These are phyloP conservation scores for Fistulifera pelliculosa DNA, from an alignment of 108 stramenopile species.

Conservation along the genomic window DNA sequence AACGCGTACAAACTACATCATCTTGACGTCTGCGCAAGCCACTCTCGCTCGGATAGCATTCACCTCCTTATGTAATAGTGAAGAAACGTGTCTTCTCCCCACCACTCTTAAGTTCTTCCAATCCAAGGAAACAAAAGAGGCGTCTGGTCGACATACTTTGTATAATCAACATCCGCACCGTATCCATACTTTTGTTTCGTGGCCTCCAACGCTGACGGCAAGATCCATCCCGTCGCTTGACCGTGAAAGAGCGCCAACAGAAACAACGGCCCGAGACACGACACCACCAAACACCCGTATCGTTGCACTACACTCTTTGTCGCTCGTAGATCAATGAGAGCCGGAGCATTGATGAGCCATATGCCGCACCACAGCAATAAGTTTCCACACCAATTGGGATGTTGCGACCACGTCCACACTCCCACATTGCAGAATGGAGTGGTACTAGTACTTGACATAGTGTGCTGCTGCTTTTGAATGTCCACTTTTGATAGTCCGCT, in stretches of 20 bases:
- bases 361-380: slow-evolving; percentile 67
- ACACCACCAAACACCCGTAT: slow-evolving; percentile 25
- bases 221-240: slow-evolving; percentile 48
- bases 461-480: slow-evolving; percentile 47
- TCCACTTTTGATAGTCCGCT: slow-evolving; percentile 75
- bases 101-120: no score
- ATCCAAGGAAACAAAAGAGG: background rate
- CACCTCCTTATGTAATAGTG: no score
- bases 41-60: no score
- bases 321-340: slow-evolving; percentile 23
- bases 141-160: slow-evolving; percentile 24
- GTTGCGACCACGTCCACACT: slow-evolving; percentile 68
- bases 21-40: no score
- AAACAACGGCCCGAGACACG: slow-evolving; percentile 46
- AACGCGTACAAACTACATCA: no score
- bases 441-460: slow-evolving; percentile 4
- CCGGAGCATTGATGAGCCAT: slow-evolving; percentile 54
- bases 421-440: slow-evolving; percentile 65
- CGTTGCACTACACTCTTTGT: slow-evolving; percentile 1
- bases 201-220: slow-evolving; percentile 9
- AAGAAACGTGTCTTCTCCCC: no score
- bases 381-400: slow-evolving; percentile 81
- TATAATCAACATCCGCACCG: slow-evolving; percentile 43
- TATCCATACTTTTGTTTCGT: slow-evolving; percentile 44
- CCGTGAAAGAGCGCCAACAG: slow-evolving; percentile 45